A percentile compares a stretch with the other conserved stretches of the same genome.
Evolutionary conservation across 2,329 filamentous ascomycete species (phyloP).

Genomic region (Sclerotinia subarctica): DNA sequence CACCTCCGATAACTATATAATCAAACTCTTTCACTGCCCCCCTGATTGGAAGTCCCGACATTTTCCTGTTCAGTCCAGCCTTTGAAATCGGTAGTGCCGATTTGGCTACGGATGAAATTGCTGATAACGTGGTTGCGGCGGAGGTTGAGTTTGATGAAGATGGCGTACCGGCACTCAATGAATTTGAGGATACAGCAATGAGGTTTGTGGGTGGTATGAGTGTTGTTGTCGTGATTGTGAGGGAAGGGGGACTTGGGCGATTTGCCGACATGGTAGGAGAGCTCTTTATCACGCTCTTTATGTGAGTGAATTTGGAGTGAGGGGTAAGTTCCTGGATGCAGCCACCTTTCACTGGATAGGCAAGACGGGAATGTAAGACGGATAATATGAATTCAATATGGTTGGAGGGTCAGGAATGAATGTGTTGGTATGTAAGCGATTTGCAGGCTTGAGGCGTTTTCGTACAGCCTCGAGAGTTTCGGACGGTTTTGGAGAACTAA

Average conservation of each 20-base stretch:
- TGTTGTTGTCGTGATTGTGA: slow-evolving; percentile 1
- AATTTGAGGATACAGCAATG: not conserved
- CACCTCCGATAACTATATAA: slow-evolving; percentile 53
- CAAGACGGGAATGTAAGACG: slow-evolving; percentile 17
- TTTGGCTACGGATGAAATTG: slow-evolving; percentile 15
- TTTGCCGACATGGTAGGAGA: not conserved
- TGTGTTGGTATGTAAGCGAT: slow-evolving; percentile 19
- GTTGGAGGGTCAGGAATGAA: slow-evolving; percentile 11
- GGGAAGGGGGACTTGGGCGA: slow-evolving; percentile 3
- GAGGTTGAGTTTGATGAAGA: slow-evolving; percentile 8
- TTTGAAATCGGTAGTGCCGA: slow-evolving; percentile 20
- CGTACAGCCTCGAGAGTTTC: not conserved
- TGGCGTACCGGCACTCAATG: not conserved
- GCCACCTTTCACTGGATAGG: not conserved
- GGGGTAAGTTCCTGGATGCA: slow-evolving; percentile 14
- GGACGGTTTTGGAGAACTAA: not conserved
- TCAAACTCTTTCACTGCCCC: slow-evolving; percentile 44
- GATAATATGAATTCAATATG: not conserved
- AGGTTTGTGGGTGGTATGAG: slow-evolving; percentile 8
- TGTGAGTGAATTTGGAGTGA: slow-evolving; percentile 8
- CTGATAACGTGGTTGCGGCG: slow-evolving; percentile 19
- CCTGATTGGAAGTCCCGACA: not conserved
- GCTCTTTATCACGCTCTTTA: slow-evolving; percentile 14
- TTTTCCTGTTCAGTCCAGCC: slow-evolving; percentile 15
- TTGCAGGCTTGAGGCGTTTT: slow-evolving; percentile 15